Evolutionary conservation across 176 grass and related monocot species (phyloP), one percentile per base, ranked within the genome.

Genomic region (Avena sativa): DNA sequence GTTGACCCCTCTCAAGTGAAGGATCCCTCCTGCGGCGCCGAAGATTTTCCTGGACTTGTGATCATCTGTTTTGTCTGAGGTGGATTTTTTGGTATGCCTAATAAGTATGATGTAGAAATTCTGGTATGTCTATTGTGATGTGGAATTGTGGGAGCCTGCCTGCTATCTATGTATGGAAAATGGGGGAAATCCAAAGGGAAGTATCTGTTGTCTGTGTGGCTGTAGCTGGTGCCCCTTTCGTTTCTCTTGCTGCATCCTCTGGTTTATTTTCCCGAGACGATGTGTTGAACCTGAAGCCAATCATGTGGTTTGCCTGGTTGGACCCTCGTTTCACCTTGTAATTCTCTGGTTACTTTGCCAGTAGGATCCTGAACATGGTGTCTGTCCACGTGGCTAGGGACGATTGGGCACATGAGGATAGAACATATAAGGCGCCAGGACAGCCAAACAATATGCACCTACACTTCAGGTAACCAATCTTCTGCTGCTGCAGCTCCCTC

Each of bases 1-100:
- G 83, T 92, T 95, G 71, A 95, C 92, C 51, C 93, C 90, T 26
- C 90, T 92, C 12, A 95, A 92, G 76, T 92, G 71, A 92, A 69
- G 43, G 60, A 63, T 2, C n/a, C 59, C 16, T 20, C 55, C 51
- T 4, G 13, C 51, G 51, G 51, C 4, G 16, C 12, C 21, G 4
- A 63, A 72, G 19, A 10, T 36, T 36, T 59, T 70, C 20, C 12
- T 69, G 38, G 50, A 21, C 36, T 51, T 70, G 12, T 6, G 20
- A 34, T 34, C 59, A 78, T 21, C 21, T 82, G 36, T 78, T 71
- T 71, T 20, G 25, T 38, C 38, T 1, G 19, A 21, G 19, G 19
- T 25, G 49, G 74, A 25, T 43, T 48, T 14, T 70, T 0, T 50
- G 17, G 4, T 50, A 10, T 69, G 9, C 17, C 12, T 48, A 64